phyloP scores from a whole-genome alignment of 2,329 filamentous ascomycete species.

The Atkinsonella texensis region DNA sequence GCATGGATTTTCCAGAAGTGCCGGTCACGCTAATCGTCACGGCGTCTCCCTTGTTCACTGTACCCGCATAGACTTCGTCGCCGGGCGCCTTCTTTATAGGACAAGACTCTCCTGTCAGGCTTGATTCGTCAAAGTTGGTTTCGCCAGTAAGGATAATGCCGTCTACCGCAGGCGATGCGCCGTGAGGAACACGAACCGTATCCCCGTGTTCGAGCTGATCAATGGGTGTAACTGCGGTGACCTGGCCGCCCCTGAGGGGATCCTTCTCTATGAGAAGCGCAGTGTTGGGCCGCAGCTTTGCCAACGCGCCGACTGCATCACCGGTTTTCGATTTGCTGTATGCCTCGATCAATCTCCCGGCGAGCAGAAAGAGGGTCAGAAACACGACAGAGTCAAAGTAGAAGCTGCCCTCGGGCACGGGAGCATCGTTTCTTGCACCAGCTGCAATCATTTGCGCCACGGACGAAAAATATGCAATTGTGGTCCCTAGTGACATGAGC shows the following conservation, averaged over 20 bases:
- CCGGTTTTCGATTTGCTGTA: slow-evolving; percentile 88
- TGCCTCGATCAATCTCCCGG: slow-evolving; percentile 64
- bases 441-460: slow-evolving; percentile 61
- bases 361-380: slow-evolving; percentile 73
- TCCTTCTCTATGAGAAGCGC: slow-evolving; percentile 54
- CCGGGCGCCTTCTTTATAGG: slow-evolving; percentile 50
- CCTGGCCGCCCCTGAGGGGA: slow-evolving; percentile 18
- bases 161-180: slow-evolving; percentile 75
- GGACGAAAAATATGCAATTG: slow-evolving; percentile 77
- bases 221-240: slow-evolving; percentile 35
- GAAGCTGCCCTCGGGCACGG: slow-evolving; percentile 35
- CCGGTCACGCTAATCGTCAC: slow-evolving; percentile 53
- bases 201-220: slow-evolving; percentile 69
- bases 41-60: slow-evolving; percentile 57
- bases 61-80: slow-evolving; percentile 59
- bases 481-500: slow-evolving; percentile 78
- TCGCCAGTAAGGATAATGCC: slow-evolving; percentile 52
- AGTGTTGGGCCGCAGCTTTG: slow-evolving; percentile 64
- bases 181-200: slow-evolving; percentile 61
- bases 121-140: slow-evolving; percentile 76
- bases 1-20: slow-evolving; percentile 57
- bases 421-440: slow-evolving; percentile 33
- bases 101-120: slow-evolving; percentile 68
- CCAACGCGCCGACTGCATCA: slow-evolving; percentile 69
- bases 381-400: slow-evolving; percentile 96